Conservation (phyloP, 2,329 filamentous ascomycete species). For the Aspergillus terreus region DNA sequence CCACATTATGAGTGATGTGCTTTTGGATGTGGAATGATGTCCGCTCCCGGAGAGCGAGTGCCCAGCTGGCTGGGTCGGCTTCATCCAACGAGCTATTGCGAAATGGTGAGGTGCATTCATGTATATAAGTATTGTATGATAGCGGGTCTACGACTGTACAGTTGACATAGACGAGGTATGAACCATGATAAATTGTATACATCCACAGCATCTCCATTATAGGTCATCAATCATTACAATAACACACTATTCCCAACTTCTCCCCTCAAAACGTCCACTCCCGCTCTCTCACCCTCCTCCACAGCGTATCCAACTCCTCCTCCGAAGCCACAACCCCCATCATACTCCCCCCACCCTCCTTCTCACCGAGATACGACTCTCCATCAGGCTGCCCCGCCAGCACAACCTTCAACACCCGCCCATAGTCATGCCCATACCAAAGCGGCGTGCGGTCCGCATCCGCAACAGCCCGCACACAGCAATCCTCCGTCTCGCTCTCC, state of each 20-base stretch:
- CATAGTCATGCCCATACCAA: slow-evolving; percentile 14
- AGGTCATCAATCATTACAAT: neutral
- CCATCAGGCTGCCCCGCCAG: slow-evolving; percentile 14
- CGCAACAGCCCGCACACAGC: too few species aligned
- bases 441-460: neutral
- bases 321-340: slow-evolving; percentile 13
- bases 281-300: slow-evolving; percentile 9
- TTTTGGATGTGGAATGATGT: slow-evolving; percentile 34
- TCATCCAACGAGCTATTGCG: neutral
- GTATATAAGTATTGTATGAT: neutral
- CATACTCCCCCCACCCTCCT: slow-evolving; percentile 2
- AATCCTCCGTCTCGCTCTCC: neutral
- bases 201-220: neutral
- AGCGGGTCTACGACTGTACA: neutral
- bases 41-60: neutral
- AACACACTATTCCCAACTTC: too few species aligned
- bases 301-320: slow-evolving; percentile 15
- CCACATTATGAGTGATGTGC: slow-evolving; percentile 53
- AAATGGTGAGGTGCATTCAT: too few species aligned
- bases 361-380: slow-evolving; percentile 6
- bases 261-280: slow-evolving; percentile 2
- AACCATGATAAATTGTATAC: neutral
- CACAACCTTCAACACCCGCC: slow-evolving; percentile 11
- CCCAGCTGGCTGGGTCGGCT: neutral
- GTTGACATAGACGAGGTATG: neutral